These are phyloP conservation scores for Globisporangium iwayamae DNA, from an alignment of 352 stramenopile species.

Conservation along the genomic window DNA sequence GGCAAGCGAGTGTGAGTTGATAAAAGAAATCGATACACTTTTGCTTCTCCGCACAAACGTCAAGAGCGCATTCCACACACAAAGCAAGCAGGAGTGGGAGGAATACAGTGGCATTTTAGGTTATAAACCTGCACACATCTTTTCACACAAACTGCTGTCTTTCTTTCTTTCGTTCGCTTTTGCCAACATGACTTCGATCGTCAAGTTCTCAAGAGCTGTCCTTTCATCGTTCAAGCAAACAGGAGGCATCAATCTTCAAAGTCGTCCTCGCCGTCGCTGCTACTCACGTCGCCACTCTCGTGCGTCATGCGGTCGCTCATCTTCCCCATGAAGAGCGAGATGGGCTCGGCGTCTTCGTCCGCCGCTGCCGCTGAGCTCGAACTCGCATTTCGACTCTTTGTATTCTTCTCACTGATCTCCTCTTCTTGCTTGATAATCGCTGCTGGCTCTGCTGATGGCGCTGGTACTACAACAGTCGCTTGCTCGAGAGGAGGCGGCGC, in stretches of 20 bases:
- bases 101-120: constrained; percentile 11
- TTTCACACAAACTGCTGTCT: constrained; percentile 1
- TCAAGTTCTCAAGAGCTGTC: neutral
- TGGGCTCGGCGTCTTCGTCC: constrained; percentile 11
- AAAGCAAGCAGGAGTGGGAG: neutral
- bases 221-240: neutral
- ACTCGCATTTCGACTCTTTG: neutral
- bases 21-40: neutral
- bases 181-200: constrained; percentile 15
- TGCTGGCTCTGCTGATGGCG: constrained; percentile 2
- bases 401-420: neutral
- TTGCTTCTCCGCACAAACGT: neutral
- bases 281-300: constrained; percentile 1
- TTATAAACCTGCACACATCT: constrained; percentile 8
- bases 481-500: constrained; percentile 25
- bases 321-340: constrained; percentile 14
- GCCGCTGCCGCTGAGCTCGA: constrained; percentile 7
- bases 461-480: neutral
- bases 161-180: neutral
- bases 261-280: constrained; percentile 29
- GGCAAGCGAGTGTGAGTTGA: neutral
- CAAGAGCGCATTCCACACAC: neutral
- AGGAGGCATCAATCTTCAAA: constrained; percentile 19
- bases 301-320: constrained; percentile 3
- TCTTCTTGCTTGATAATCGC: neutral